A percentile compares a stretch with the other conserved stretches of the same genome.
Evolutionary conservation across 2,329 filamentous ascomycete genomes (phyloP).

Genomic region (Hypoxylon sp.): DNA sequence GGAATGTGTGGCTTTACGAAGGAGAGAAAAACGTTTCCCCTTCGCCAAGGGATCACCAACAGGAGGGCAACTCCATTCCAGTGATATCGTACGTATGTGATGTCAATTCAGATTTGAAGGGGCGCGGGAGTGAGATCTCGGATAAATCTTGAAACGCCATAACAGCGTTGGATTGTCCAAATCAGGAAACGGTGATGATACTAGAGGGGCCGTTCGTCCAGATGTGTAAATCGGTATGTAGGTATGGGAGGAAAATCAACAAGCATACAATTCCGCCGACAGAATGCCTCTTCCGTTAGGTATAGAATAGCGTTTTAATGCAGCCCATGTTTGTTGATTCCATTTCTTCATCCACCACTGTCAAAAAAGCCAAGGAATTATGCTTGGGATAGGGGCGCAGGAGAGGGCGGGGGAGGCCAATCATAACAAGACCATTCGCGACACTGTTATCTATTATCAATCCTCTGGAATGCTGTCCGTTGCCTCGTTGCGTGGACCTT

Average conservation of each 20-base stretch:
- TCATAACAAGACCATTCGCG: conserved; percentile 29
- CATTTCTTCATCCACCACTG: conserved; percentile 2
- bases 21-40: conserved; percentile 13
- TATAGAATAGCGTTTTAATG: conserved; percentile 5
- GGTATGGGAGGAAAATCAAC: conserved; percentile 13
- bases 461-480: conserved; percentile 32
- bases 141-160: conserved; percentile 49
- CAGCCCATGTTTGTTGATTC: conserved; percentile 1
- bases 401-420: conserved; percentile 30
- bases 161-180: conserved; percentile 35
- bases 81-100: conserved; percentile 32
- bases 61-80: conserved; percentile 48
- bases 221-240: conserved; percentile 31
- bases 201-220: conserved; percentile 32
- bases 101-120: conserved; percentile 34
- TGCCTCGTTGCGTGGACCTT: conserved; percentile 30
- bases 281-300: conserved; percentile 7
- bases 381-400: conserved; percentile 20
- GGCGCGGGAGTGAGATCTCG: conserved; percentile 38
- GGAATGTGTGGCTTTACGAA: conserved; percentile 39
- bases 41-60: conserved; percentile 25
- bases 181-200: conserved; percentile 46
- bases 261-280: conserved; percentile 28
- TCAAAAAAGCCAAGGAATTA: conserved; percentile 7
- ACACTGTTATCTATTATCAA: conserved; percentile 17